A percentile compares a stretch with the other conserved stretches of the same genome.
These are phyloP conservation scores for Zizania latifolia DNA, from an alignment of 176 grass and related monocot species.

Conservation along the genomic window DNA sequence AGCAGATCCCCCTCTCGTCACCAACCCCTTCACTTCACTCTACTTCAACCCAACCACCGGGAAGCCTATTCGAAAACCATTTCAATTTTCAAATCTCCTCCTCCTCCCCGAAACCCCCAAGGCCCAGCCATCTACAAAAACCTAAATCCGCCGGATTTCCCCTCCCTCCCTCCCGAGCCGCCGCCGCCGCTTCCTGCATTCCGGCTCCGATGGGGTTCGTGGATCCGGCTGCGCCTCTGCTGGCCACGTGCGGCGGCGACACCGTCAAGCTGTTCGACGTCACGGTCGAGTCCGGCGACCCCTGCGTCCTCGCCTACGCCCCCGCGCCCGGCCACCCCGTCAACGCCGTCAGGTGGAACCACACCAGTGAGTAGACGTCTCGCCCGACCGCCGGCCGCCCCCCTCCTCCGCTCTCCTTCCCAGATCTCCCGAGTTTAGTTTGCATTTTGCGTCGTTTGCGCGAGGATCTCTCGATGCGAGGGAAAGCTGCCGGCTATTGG, in stretches of 20 bases:
- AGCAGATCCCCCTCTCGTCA: background rate
- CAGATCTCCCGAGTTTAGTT: constrained; percentile 32
- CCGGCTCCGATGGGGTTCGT: constrained; percentile 61
- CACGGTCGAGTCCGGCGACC: constrained; percentile 67
- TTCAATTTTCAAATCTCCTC: constrained; percentile 45
- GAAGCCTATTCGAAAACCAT: background rate
- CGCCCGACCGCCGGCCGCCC: background rate
- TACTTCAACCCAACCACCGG: background rate
- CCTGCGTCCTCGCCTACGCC: constrained; percentile 80
- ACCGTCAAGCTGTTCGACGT: constrained; percentile 94
- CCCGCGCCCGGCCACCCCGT: constrained; percentile 50
- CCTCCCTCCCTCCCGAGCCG: background rate
- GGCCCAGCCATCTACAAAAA: constrained; percentile 2
- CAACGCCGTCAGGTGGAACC: constrained; percentile 91
- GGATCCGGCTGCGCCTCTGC: constrained; percentile 71
- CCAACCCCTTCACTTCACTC: background rate
- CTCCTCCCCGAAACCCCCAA: background rate
- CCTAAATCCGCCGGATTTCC: background rate
- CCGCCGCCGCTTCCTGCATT: background rate
- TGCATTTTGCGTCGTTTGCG: background rate
- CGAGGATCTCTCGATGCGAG: background rate
- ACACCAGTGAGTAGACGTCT: constrained; percentile 62
- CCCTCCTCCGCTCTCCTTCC: background rate
- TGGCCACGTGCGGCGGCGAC: constrained; percentile 79
- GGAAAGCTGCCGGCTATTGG: background rate